These are phyloP conservation scores for Zalaria obscura DNA, from an alignment of 2,329 filamentous ascomycete genomes.

Conservation along the genomic window DNA sequence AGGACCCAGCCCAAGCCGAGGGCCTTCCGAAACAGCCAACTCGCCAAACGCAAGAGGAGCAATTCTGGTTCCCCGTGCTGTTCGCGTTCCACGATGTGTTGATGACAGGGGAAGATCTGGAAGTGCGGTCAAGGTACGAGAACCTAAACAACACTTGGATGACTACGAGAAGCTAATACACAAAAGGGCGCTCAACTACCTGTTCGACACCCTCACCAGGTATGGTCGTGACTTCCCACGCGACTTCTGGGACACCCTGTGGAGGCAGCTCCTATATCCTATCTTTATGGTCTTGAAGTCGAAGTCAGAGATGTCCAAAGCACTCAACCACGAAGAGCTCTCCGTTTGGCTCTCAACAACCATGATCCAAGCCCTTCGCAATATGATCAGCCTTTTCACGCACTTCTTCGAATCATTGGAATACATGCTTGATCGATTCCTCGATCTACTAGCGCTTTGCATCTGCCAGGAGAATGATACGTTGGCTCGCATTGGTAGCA, in stretches of 20 bases:
- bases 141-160: not conserved
- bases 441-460: constrained; percentile 85
- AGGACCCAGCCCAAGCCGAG: constrained; percentile 32
- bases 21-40: constrained; percentile 48
- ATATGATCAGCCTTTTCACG: constrained; percentile 97
- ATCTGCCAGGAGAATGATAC: constrained; percentile 99
- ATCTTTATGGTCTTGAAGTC: constrained; percentile 98
- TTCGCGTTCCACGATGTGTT: constrained; percentile 98
- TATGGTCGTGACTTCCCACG: constrained; percentile 84
- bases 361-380: constrained; percentile 95
- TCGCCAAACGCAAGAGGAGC: constrained; percentile 84
- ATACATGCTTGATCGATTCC: constrained; percentile 95
- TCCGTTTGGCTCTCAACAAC: constrained; percentile 98
- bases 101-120: constrained; percentile 97
- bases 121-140: constrained; percentile 59
- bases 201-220: constrained; percentile 83
- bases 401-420: constrained; percentile 95
- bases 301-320: constrained; percentile 90
- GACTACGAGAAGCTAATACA: constrained; percentile 1
- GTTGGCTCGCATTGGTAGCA: constrained; percentile 92
- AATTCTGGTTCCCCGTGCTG: constrained; percentile 95
- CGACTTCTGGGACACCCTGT: constrained; percentile 97
- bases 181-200: constrained; percentile 67
- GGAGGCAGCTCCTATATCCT: constrained; percentile 90
- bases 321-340: constrained; percentile 87